A percentile compares a stretch with the other conserved stretches of the same genome.
These are phyloP conservation scores for Monosporozyma unispora DNA, from an alignment of 805 yeast genomes.

Conservation along the genomic window DNA sequence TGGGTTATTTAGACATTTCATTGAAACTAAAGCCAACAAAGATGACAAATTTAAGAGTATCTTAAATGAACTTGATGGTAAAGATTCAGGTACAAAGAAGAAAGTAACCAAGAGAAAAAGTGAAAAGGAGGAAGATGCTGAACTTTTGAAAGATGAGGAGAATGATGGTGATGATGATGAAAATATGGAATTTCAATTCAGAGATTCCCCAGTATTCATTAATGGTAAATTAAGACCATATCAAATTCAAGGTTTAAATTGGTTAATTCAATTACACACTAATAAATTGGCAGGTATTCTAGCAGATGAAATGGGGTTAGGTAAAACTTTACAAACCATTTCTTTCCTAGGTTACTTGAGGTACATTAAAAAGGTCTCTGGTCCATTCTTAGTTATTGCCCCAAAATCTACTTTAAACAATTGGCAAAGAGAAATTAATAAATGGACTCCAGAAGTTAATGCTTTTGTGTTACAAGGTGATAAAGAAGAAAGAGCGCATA, in stretches of 20 bases:
- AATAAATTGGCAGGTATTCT: constrained; percentile 66
- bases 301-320: constrained; percentile 84
- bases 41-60: constrained; percentile 50
- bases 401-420: constrained; percentile 77
- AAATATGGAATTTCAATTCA: constrained; percentile 40
- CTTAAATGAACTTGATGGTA: constrained; percentile 34
- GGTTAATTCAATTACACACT: constrained; percentile 65
- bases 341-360: constrained; percentile 66
- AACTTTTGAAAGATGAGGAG: constrained; percentile 43
- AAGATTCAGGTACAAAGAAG: constrained; percentile 19
- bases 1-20: constrained; percentile 57
- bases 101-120: constrained; percentile 49
- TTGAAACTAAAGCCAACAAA: constrained; percentile 51
- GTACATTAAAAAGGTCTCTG: constrained; percentile 47
- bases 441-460: constrained; percentile 73
- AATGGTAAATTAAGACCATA: constrained; percentile 61
- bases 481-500: constrained; percentile 53
- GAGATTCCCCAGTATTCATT: constrained; percentile 74
- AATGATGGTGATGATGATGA: constrained; percentile 14
- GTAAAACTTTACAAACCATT: constrained; percentile 74
- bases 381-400: constrained; percentile 69
- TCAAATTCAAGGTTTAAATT: constrained; percentile 73
- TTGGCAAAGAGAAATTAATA: constrained; percentile 69
- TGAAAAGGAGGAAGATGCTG: constrained; percentile 74
- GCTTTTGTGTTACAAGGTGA: constrained; percentile 68